These are phyloP conservation scores for Dendryphion nanum DNA, from an alignment of 2,329 filamentous ascomycete genomes.

Conservation along the genomic window DNA sequence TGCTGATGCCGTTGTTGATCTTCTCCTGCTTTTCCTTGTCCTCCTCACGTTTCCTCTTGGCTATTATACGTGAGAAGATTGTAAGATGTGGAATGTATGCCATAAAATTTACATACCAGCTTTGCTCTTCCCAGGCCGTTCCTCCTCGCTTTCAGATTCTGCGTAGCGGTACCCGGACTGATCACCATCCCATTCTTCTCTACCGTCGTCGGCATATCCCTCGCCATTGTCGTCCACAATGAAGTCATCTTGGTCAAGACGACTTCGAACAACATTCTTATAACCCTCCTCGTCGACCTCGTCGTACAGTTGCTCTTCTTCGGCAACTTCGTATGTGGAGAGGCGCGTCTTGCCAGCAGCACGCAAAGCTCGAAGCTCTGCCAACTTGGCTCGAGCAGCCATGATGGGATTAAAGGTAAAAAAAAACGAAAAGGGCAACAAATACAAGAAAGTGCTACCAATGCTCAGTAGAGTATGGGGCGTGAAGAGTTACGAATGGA, in stretches of 20 bases:
- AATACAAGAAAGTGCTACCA: slow-evolving; percentile 2
- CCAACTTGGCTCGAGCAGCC: slow-evolving; percentile 47
- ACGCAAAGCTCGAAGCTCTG: slow-evolving; percentile 80
- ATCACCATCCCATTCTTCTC: slow-evolving; percentile 70
- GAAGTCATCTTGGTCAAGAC: slow-evolving; percentile 93
- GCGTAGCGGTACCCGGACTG: slow-evolving; percentile 64
- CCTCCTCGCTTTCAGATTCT: slow-evolving; percentile 69
- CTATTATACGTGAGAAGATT: slow-evolving; percentile 44
- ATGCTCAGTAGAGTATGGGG: slow-evolving; percentile 14
- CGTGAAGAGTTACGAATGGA: slow-evolving; percentile 19
- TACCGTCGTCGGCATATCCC: slow-evolving; percentile 93
- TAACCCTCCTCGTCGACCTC: slow-evolving; percentile 96
- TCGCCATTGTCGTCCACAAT: slow-evolving; percentile 98
- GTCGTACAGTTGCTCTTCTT: slow-evolving; percentile 85
- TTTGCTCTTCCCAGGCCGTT: slow-evolving; percentile 57
- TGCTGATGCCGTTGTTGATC: slow-evolving; percentile 87
- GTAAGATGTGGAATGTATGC: neutral
- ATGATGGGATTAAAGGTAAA: slow-evolving; percentile 18
- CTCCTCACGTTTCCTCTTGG: slow-evolving; percentile 84
- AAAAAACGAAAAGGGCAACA: slow-evolving; percentile 12
- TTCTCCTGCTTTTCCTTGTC: slow-evolving; percentile 82
- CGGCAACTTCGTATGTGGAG: slow-evolving; percentile 80
- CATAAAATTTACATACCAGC: slow-evolving; percentile 48
- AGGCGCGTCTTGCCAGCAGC: slow-evolving; percentile 89
- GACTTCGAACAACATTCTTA: slow-evolving; percentile 88